phyloP scores from a whole-genome alignment of 192 early-diverging fungal genomes.

The Coemansia interrupta region DNA sequence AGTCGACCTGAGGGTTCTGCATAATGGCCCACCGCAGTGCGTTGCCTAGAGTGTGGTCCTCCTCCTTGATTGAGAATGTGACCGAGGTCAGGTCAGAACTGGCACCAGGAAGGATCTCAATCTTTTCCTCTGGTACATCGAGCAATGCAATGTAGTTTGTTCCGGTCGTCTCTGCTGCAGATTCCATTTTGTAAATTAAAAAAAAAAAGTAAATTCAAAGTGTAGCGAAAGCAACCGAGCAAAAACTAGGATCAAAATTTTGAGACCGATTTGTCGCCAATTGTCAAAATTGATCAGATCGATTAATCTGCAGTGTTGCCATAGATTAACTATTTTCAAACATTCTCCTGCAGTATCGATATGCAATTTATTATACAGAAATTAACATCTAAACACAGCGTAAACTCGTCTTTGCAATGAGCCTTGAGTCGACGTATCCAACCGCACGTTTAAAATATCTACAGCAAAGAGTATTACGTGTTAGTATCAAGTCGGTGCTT shows the following conservation, averaged over 20 bases:
- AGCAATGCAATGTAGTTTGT: conserved; percentile 40
- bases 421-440: too few species aligned
- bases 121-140: conserved; percentile 35
- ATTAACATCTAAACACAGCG: too few species aligned
- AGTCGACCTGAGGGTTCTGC: conserved; percentile 89
- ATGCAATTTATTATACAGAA: too few species aligned
- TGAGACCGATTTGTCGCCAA: background rate
- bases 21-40: conserved; percentile 87
- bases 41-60: conserved; percentile 98
- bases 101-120: conserved; percentile 55
- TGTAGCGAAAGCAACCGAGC: background rate
- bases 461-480: background rate
- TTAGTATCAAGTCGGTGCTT: background rate
- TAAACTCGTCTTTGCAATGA: too few species aligned
- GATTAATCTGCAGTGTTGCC: too few species aligned
- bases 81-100: conserved; percentile 68
- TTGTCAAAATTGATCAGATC: too few species aligned
- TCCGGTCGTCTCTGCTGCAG: background rate
- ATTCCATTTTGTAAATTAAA: background rate
- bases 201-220: conserved; percentile 1
- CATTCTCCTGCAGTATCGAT: too few species aligned
- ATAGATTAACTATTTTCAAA: too few species aligned
- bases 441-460: too few species aligned
- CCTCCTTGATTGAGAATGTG: conserved; percentile 86
- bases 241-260: background rate